A percentile compares a stretch with the other conserved stretches of the same genome.
These are phyloP conservation scores for Penicillium sp. DNA, from an alignment of 2,329 filamentous ascomycete genomes.

Conservation along the genomic window DNA sequence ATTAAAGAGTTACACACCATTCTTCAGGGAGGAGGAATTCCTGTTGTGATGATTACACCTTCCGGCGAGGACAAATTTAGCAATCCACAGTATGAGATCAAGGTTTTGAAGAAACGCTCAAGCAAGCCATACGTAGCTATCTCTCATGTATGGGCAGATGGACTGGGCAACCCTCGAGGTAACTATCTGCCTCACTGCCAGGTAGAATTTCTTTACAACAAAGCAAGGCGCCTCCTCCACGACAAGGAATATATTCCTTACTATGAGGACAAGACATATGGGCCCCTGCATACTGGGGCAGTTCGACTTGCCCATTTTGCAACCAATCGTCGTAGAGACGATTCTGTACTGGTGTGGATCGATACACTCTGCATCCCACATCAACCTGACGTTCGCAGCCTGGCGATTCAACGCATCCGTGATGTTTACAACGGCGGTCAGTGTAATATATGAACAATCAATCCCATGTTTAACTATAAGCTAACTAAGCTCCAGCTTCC, in stretches of 20 bases:
- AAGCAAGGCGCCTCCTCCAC: not conserved
- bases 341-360: constrained; percentile 5
- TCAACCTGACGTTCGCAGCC: not conserved
- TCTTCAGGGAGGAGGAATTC: not conserved
- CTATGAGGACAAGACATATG: not conserved
- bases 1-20: not conserved
- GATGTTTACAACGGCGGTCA: constrained; percentile 6
- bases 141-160: constrained; percentile 7
- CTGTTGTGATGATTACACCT: not conserved
- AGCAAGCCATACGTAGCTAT: not conserved
- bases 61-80: not conserved
- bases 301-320: not conserved
- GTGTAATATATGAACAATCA: not conserved
- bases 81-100: not conserved
- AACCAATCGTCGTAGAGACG: not conserved
- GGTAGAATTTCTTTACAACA: not conserved
- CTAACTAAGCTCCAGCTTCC: not conserved
- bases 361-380: constrained; percentile 8
- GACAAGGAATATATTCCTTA: not conserved
- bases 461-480: not conserved
- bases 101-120: not conserved
- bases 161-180: not conserved
- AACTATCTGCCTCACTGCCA: constrained; percentile 5
- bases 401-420: constrained; percentile 6
- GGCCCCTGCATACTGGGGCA: not conserved